A percentile compares a stretch with the other conserved stretches of the same genome.
phyloP scores from a whole-genome alignment of 208 protist species.

The Lotmaria passim region DNA sequence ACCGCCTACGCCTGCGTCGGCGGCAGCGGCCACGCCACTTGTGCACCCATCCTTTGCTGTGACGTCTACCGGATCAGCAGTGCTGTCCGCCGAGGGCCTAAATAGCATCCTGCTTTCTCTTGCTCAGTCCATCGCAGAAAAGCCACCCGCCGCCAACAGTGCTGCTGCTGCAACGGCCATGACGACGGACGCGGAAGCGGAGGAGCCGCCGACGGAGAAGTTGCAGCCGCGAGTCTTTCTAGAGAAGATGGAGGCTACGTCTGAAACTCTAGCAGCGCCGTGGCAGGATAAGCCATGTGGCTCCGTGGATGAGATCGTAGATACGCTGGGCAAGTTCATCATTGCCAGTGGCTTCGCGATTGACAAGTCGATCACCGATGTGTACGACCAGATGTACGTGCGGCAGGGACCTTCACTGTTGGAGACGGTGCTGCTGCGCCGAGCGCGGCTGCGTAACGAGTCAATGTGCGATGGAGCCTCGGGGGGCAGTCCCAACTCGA shows the following conservation, averaged over 20 bases:
- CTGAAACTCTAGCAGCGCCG: neutral
- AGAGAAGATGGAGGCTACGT: neutral
- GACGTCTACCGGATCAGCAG: neutral
- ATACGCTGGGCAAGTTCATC: neutral
- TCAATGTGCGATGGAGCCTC: too few species aligned
- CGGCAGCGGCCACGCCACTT: neutral
- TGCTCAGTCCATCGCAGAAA: neutral
- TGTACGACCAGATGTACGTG: neutral
- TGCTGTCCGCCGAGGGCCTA: constrained; percentile 24
- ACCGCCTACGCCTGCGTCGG: constrained; percentile 12
- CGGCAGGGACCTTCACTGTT: neutral
- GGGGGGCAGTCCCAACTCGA: neutral
- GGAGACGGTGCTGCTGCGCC: neutral
- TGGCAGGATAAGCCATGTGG: neutral
- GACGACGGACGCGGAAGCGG: neutral
- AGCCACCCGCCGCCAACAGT: neutral
- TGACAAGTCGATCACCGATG: neutral
- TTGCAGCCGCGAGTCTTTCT: neutral
- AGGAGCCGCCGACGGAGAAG: neutral
- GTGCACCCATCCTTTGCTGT: neutral
- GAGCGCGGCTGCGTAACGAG: neutral
- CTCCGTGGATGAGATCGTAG: neutral
- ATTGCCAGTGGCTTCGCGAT: neutral
- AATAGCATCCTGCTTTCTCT: constrained; percentile 20
- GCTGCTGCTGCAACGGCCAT: too few species aligned